These are phyloP conservation scores for Yarrowia deformans DNA, from an alignment of 805 yeast genomes.

Conservation along the genomic window DNA sequence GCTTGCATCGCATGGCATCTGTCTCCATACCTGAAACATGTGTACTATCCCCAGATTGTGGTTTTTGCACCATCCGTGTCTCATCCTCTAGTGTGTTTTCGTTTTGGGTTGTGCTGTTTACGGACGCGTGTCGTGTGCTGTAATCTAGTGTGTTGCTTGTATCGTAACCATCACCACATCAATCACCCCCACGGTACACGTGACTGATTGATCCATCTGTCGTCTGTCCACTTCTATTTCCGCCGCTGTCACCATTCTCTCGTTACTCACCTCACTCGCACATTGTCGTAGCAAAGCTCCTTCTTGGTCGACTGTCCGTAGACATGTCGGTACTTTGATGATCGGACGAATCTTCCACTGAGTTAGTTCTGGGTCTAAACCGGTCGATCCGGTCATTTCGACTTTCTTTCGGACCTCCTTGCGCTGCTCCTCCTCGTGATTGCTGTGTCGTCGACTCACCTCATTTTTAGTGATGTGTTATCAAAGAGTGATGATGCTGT, in stretches of 20 bases:
- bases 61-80: too few relatives aligned
- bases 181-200: background rate
- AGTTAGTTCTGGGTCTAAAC: slow-evolving; percentile 9
- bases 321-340: slow-evolving; percentile 95
- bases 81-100: background rate
- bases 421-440: background rate
- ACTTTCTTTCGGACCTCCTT: too few relatives aligned
- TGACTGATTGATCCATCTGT: background rate
- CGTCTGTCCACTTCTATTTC: slow-evolving; percentile 26
- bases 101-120: slow-evolving; percentile 28
- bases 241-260: slow-evolving; percentile 41
- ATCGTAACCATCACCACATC: background rate
- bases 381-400: too few relatives aligned
- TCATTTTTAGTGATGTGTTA: slow-evolving; percentile 38
- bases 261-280: slow-evolving; percentile 47
- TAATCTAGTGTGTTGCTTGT: background rate
- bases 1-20: too few relatives aligned
- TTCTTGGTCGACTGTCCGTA: slow-evolving; percentile 85
- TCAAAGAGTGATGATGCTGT: slow-evolving; percentile 33
- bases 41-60: too few relatives aligned
- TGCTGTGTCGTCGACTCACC: slow-evolving; percentile 10
- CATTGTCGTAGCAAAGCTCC: slow-evolving; percentile 75
- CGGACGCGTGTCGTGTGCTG: slow-evolving; percentile 7
- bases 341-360: slow-evolving; percentile 80
- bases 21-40: too few relatives aligned